phyloP scores from a whole-genome alignment of 225 moss, liverwort and hornwort genomes.

The Neckera pumila region DNA sequence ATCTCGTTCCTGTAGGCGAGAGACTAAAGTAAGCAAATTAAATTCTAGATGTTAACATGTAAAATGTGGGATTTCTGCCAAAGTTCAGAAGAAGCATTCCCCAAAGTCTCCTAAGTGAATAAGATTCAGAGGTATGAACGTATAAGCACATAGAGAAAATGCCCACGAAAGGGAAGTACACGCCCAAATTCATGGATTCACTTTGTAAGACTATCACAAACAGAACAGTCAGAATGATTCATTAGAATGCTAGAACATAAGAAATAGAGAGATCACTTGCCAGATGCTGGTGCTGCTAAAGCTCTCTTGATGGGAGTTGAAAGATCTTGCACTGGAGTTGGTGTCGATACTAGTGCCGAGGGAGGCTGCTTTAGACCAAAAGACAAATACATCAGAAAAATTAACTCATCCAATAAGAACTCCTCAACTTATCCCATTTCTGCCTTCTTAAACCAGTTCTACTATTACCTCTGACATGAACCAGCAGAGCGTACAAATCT shows the following conservation, averaged over 20 bases:
- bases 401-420: not conserved
- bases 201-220: not conserved
- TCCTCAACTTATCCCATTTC: not conserved
- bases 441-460: not conserved
- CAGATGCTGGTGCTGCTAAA: conserved; percentile 10
- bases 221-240: not conserved
- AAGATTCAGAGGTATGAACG: not conserved
- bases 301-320: not conserved
- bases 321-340: conserved; percentile 4
- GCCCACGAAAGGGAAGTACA: not conserved
- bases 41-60: not conserved
- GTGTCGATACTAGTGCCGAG: conserved; percentile 1
- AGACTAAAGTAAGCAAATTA: not conserved
- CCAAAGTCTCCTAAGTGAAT: not conserved
- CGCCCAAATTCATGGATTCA: not conserved
- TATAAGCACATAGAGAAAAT: not conserved
- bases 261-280: conserved; percentile 1
- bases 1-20: conserved; percentile 3
- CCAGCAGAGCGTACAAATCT: not conserved
- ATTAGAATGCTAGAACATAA: not conserved
- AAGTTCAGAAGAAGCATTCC: not conserved
- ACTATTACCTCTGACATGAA: not conserved
- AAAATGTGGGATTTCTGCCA: not conserved
- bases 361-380: conserved; percentile 9
- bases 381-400: not conserved